Evolutionary conservation across 352 stramenopile genomes (phyloP), one percentile per base, ranked within the genome.

Genomic region (Peronospora destructor): DNA sequence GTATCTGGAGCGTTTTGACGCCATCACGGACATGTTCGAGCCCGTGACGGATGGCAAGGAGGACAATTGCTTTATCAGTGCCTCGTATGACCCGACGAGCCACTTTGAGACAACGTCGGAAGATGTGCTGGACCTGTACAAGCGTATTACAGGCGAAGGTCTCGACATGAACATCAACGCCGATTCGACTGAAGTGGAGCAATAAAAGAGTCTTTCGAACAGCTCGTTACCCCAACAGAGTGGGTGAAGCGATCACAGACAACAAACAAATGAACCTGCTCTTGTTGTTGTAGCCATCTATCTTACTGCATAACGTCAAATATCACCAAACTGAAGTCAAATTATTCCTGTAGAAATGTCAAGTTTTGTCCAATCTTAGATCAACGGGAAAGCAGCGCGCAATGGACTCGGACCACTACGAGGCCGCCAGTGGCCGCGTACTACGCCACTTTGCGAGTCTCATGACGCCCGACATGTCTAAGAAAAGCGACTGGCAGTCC

Each of bases 81-180:
- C 81, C 29, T 98, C 88, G 63, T 94, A 91, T 68, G 81, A 91
- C 62, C 76, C 82, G 13, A 92, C 76, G 64, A 95, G 90, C 58
- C 96, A 99, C 79, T 99, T 99, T 75, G 96, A 99, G 80, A 94
- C 84, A 25, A 96, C 95, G 60, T 95, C 91, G 32, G 85, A 97
- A 21, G 96, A 99, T 65, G 91, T 99, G 51, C 69, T 99, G 48
- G 84, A 87, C 63, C 68, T 99, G 48, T 99, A 99, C 83, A 91
- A 98, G 76, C 85, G 95, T 55, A 97, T 99, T 52, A 98, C 95
- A 51, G 96, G 96, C 45, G 85, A 98, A 68, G 77, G 96, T 34
- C 75, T 99, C 37, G 95, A 99, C 75, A 97, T 99, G 87, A 97
- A 85, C 71, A 98, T 98, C 69, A 97, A 97, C 73, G 91, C 91